Evolutionary conservation across 208 protist genomes (phyloP), one percentile per base, ranked within the genome.

Genomic region (Wallacemonas collosoma): DNA sequence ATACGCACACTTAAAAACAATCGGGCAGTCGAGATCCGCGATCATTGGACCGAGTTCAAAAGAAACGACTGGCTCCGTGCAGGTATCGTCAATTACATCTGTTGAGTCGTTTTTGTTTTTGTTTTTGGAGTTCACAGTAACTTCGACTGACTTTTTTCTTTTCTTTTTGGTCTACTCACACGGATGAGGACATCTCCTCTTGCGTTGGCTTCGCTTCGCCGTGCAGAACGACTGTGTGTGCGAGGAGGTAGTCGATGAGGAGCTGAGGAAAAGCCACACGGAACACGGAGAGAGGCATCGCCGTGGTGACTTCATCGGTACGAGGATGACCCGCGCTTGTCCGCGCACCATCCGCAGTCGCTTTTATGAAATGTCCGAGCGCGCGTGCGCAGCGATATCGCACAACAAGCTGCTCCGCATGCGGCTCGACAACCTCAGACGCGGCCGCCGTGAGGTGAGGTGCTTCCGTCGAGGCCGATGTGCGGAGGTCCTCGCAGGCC

Each of bases 261-360:
- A 89, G 56, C 75, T 95, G 90, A 15, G 90, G 87, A 71, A 88
- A 93, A 1, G 77, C 80, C 0, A 78, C 70, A 17, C 90, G 88
- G 50, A 95, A 93, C 14, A 95, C 80, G 7, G 88, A 90, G 8
- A 95, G 73, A 8, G 90, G 90, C 85, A 95, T 91, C 3, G 79
- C 65, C 15, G 79, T 58, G 38, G 90, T 45, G 48, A 43, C 50
- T 17, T 64, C 62, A 14, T 26, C 64, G 3, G 3, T 1, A 5
- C 50, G 17, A 26, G 26, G 26, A 26, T 26, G 26, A 26, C 26
- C 26, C 26, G 26, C 26, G 26, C 26, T 26, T 26, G 26, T 26
- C 26, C 26, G 26, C 26, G 26, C 26, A 26, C 26, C 26, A 6
- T 72, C 35, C 39, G 53, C 54, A 12, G 12, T 40, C 2, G 12